A percentile compares a stretch with the other conserved stretches of the same genome.
These are phyloP conservation scores for Polysphondylium violaceum DNA, from an alignment of 78 protist species.

Conservation along the genomic window DNA sequence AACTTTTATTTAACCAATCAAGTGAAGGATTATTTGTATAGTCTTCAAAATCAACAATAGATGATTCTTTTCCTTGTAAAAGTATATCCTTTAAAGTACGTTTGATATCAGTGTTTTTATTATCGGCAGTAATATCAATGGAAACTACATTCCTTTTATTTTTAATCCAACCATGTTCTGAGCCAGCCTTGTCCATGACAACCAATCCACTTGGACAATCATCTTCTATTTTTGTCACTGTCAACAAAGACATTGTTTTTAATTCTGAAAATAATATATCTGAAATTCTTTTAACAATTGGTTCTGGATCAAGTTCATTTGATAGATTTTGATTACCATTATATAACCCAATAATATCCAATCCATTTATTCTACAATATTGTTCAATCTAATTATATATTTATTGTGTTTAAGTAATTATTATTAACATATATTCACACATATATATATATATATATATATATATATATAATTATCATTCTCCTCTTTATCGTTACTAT, in stretches of 20 bases:
- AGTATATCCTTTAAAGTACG: constrained; percentile 2
- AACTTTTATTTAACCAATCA: constrained; percentile 60
- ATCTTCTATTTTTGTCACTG: constrained; percentile 39
- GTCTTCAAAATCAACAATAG: constrained; percentile 60
- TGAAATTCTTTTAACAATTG: constrained; percentile 46
- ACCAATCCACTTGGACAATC: constrained; percentile 24
- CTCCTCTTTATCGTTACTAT: not conserved
- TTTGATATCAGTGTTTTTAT: not conserved
- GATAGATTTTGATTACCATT: constrained; percentile 40
- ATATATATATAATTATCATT: not conserved
- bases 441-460: not conserved
- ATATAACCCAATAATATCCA: constrained; percentile 66
- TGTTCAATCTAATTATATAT: constrained; percentile 38
- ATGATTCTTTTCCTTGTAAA: not conserved
- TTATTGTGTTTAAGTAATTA: not conserved
- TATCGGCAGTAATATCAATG: not conserved
- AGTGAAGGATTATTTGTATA: constrained; percentile 54
- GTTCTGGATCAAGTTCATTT: constrained; percentile 49
- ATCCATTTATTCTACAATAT: constrained; percentile 59
- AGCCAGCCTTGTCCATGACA: not conserved
- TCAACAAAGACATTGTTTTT: constrained; percentile 38
- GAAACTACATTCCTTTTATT: constrained; percentile 16
- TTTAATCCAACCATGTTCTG: constrained; percentile 36
- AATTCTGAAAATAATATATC: constrained; percentile 56
- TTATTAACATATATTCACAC: not conserved